Conservation (phyloP, 768 basidiomycete species). For the Mycena venus region DNA sequence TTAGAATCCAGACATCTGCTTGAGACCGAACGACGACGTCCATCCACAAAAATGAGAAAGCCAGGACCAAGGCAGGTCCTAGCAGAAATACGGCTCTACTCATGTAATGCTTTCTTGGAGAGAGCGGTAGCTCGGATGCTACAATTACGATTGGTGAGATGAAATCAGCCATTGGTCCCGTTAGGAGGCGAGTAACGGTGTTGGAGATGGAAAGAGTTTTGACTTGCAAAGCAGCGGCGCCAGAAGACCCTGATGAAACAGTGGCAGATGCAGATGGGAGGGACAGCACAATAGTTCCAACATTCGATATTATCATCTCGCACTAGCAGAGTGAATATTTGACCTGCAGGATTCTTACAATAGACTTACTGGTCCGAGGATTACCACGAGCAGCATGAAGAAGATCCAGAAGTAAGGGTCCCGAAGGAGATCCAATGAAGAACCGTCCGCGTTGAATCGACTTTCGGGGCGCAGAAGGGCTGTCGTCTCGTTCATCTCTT, state of each 20-base stretch:
- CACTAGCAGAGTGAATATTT: slow-evolving; percentile 54
- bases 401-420: slow-evolving; percentile 78
- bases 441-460: slow-evolving; percentile 23
- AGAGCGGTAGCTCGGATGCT: slow-evolving; percentile 48
- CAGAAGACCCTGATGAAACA: slow-evolving; percentile 8
- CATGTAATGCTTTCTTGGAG: slow-evolving; percentile 63
- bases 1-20: slow-evolving; percentile 75
- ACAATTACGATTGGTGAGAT: slow-evolving; percentile 62
- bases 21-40: slow-evolving; percentile 61
- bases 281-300: slow-evolving; percentile 81
- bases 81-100: slow-evolving; percentile 76
- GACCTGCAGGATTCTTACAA: slow-evolving; percentile 2
- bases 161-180: slow-evolving; percentile 80
- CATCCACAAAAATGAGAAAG: slow-evolving; percentile 69
- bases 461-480: slow-evolving; percentile 40
- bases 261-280: slow-evolving; percentile 54
- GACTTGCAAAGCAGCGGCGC: slow-evolving; percentile 61
- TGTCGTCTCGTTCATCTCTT: slow-evolving; percentile 47
- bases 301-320: slow-evolving; percentile 88
- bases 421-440: slow-evolving; percentile 59
- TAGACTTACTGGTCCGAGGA: slow-evolving; percentile 77
- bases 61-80: slow-evolving; percentile 61
- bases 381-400: slow-evolving; percentile 60
- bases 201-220: slow-evolving; percentile 78
- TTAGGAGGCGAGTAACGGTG: slow-evolving; percentile 75